Evolutionary conservation across 768 basidiomycete genomes (phyloP).

Genomic region (Fomitopsis serialis): DNA sequence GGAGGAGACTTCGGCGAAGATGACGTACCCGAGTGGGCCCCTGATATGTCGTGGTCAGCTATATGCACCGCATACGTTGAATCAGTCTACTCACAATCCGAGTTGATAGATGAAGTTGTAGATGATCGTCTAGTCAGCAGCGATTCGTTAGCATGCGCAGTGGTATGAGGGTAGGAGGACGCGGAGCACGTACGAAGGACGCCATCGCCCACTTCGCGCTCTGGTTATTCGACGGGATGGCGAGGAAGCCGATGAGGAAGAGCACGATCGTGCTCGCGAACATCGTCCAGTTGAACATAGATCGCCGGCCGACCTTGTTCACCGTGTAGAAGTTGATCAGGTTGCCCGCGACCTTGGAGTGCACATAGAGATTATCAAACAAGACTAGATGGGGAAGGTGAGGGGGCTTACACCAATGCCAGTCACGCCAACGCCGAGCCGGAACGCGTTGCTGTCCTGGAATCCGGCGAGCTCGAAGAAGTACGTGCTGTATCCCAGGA

Average conservation of each 20-base stretch:
- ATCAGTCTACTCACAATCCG: background rate
- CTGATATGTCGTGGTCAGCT: background rate
- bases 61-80: too few relatives aligned
- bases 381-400: background rate
- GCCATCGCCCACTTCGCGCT: conserved; percentile 2
- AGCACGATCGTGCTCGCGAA: background rate
- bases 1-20: conserved; percentile 3
- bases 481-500: conserved; percentile 8
- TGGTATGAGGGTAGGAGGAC: background rate
- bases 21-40: conserved; percentile 2
- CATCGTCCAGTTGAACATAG: conserved; percentile 5
- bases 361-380: background rate
- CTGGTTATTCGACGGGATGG: background rate
- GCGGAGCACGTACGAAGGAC: background rate
- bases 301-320: conserved; percentile 1
- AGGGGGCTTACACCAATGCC: conserved; percentile 3
- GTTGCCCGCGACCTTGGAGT: background rate
- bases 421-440: conserved; percentile 3
- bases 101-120: conserved; percentile 4
- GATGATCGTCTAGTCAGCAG: background rate
- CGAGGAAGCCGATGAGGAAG: conserved; percentile 2
- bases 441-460: conserved; percentile 9
- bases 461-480: conserved; percentile 11
- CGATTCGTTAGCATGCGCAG: background rate
- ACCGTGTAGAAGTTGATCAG: conserved; percentile 4